Percentiles rank a stretch among this genome's conserved stretches.
Evolutionary conservation across 2,329 filamentous ascomycete species (phyloP).

Genomic region (Golovinomyces cichoracearum): DNA sequence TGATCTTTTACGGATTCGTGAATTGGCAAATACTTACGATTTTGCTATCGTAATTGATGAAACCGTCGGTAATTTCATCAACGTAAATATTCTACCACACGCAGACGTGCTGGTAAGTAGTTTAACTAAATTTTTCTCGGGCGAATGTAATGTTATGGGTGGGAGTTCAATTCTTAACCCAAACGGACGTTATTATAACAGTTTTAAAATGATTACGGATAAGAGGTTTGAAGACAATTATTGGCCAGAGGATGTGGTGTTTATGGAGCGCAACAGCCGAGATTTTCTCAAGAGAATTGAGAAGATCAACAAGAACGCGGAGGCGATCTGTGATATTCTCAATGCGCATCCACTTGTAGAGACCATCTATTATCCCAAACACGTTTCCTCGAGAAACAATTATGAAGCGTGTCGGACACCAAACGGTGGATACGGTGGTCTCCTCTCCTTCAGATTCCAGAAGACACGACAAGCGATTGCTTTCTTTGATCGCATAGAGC

Average conservation of each 20-base stretch:
- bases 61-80: conserved; percentile 88
- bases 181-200: conserved; percentile 39
- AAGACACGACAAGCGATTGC: conserved; percentile 41
- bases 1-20: conserved; percentile 56
- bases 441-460: conserved; percentile 65
- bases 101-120: conserved; percentile 86
- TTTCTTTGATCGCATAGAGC: conserved; percentile 69
- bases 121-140: conserved; percentile 89
- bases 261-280: conserved; percentile 86
- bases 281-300: conserved; percentile 67
- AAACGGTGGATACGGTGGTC: conserved; percentile 63
- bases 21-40: conserved; percentile 54
- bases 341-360: conserved; percentile 37
- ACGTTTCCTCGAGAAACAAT: conserved; percentile 36
- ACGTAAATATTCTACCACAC: conserved; percentile 72
- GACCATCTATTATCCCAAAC: conserved; percentile 66
- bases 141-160: conserved; percentile 96
- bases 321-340: conserved; percentile 53
- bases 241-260: conserved; percentile 82
- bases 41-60: conserved; percentile 87
- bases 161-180: conserved; percentile 44
- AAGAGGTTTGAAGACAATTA: conserved; percentile 61
- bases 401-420: conserved; percentile 59
- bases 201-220: conserved; percentile 39
- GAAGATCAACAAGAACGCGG: conserved; percentile 63